Evolutionary conservation across 2,329 filamentous ascomycete genomes (phyloP).

Genomic region (Pestalotiopsis sp.): DNA sequence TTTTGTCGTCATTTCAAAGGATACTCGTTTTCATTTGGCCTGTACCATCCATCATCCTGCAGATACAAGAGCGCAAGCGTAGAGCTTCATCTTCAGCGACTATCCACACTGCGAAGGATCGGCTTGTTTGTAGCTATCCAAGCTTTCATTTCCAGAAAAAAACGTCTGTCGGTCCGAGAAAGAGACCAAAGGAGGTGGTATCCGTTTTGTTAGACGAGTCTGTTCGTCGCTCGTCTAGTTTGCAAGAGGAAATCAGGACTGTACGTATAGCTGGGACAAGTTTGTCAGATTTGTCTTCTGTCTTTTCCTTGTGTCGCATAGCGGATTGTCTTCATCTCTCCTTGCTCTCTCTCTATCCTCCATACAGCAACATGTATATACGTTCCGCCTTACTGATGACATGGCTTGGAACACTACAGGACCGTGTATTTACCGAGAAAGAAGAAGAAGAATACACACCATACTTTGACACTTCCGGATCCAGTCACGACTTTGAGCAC

Average conservation of each 20-base stretch:
- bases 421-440: conserved; percentile 40
- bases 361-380: conserved; percentile 15
- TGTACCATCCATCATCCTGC: background rate
- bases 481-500: background rate
- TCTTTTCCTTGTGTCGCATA: conserved; percentile 8
- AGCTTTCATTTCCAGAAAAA: conserved; percentile 14
- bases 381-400: conserved; percentile 37
- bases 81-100: conserved; percentile 62
- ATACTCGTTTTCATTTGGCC: conserved; percentile 1
- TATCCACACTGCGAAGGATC: conserved; percentile 13
- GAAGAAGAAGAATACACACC: conserved; percentile 35
- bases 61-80: conserved; percentile 53
- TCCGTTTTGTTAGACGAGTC: conserved; percentile 5
- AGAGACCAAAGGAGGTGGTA: background rate
- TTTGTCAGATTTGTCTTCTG: conserved; percentile 21
- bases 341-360: conserved; percentile 26
- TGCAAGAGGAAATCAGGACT: conserved; percentile 39
- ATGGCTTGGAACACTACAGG: conserved; percentile 37
- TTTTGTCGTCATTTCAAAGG: conserved; percentile 3
- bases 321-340: conserved; percentile 16
- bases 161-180: background rate
- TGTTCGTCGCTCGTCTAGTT: conserved; percentile 2
- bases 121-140: conserved; percentile 17
- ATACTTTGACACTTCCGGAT: conserved; percentile 28
- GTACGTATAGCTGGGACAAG: conserved; percentile 57